These are phyloP conservation scores for Globisporangium middletonii DNA, from an alignment of 352 stramenopile genomes.

Conservation along the genomic window DNA sequence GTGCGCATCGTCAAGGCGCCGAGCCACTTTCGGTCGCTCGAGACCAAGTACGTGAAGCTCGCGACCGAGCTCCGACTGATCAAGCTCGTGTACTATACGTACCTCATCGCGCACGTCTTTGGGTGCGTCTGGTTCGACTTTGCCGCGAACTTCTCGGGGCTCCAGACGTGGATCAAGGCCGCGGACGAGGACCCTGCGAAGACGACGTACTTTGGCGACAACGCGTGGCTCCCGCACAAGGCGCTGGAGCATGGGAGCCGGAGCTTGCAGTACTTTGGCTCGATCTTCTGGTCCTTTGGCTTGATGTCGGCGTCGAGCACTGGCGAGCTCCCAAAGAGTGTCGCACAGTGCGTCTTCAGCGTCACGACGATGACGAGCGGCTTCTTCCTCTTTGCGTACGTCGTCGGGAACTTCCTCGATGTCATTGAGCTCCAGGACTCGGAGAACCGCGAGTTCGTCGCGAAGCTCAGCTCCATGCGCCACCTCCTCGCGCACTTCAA, in stretches of 20 bases:
- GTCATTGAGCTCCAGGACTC: conserved; percentile 52
- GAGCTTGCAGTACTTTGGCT: conserved; percentile 39
- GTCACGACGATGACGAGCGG: conserved; percentile 49
- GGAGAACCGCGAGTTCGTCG: conserved; percentile 52
- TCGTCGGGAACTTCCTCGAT: conserved; percentile 54
- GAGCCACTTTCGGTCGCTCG: conserved; percentile 35
- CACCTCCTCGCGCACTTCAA: conserved; percentile 47
- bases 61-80: conserved; percentile 43
- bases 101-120: conserved; percentile 45
- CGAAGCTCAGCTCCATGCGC: conserved; percentile 46
- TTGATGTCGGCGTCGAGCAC: conserved; percentile 52
- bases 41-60: conserved; percentile 47
- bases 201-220: conserved; percentile 20
- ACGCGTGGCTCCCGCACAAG: conserved; percentile 23
- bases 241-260: conserved; percentile 15
- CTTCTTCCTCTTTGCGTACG: conserved; percentile 58
- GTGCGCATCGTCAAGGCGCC: conserved; percentile 44
- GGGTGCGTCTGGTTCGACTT: conserved; percentile 62
- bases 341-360: conserved; percentile 47
- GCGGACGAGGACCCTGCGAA: not conserved
- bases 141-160: conserved; percentile 33
- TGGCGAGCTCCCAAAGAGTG: conserved; percentile 42
- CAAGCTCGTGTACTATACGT: conserved; percentile 53
- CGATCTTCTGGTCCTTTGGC: conserved; percentile 50
- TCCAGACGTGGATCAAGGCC: conserved; percentile 17